These are phyloP conservation scores for Farysia itapuensis DNA, from an alignment of 1,284 basidiomycete species.

Conservation along the genomic window DNA sequence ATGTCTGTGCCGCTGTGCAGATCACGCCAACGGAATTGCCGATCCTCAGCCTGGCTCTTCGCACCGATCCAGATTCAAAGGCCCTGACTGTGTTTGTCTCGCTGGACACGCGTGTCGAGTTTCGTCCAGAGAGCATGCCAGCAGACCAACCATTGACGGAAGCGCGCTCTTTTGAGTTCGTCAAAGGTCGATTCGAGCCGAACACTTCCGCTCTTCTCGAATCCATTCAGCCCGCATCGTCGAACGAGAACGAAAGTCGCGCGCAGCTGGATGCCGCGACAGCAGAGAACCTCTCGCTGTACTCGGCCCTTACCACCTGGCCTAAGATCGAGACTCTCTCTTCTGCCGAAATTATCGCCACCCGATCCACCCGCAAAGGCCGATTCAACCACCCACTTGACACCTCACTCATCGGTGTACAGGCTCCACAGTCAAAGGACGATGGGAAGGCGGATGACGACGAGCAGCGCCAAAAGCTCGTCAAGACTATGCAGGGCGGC, in stretches of 20 bases:
- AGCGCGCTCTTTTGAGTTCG: slow-evolving; percentile 10
- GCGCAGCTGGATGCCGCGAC: slow-evolving; percentile 17
- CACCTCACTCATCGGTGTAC: slow-evolving; percentile 28
- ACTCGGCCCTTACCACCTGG: slow-evolving; percentile 45
- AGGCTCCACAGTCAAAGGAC: slow-evolving; percentile 10
- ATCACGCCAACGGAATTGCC: slow-evolving; percentile 27
- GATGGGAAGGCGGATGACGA: slow-evolving; percentile 14
- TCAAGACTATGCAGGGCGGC: slow-evolving; percentile 46
- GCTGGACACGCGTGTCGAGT: slow-evolving; percentile 29
- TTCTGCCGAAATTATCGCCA: slow-evolving; percentile 40
- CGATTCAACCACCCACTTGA: slow-evolving; percentile 35
- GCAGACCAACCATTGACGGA: slow-evolving; percentile 2
- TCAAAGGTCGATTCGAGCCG: slow-evolving; percentile 9
- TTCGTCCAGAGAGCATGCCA: slow-evolving; percentile 5
- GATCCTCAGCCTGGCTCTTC: slow-evolving; percentile 24
- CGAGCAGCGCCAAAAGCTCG: slow-evolving; percentile 29
- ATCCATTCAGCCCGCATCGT: slow-evolving; percentile 10
- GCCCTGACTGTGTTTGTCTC: slow-evolving; percentile 11
- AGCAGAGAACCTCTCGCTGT: slow-evolving; percentile 37
- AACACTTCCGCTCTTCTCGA: slow-evolving; percentile 5
- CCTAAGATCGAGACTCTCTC: slow-evolving; percentile 44
- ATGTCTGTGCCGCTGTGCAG: slow-evolving; percentile 16
- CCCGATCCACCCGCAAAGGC: slow-evolving; percentile 19
- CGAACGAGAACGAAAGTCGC: neutral
- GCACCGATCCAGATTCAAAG: neutral